Evolutionary conservation across 169 alveolate genomes (phyloP).

Genomic region (Perkinsus marinus): DNA sequence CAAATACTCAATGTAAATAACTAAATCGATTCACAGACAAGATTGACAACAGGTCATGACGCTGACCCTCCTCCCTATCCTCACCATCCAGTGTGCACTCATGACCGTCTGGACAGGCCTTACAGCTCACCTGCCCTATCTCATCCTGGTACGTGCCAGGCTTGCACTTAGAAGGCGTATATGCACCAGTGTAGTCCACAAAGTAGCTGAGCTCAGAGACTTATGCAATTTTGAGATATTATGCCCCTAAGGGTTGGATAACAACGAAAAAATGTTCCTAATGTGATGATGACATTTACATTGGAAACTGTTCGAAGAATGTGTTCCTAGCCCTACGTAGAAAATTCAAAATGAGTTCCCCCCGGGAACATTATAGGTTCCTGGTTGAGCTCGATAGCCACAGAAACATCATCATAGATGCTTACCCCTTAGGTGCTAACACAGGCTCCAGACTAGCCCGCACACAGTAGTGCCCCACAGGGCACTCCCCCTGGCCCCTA

Average conservation of each 20-base stretch:
- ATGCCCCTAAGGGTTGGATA: too few relatives aligned
- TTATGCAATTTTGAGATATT: too few relatives aligned
- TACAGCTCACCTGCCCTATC: neutral
- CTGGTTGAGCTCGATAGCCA: too few relatives aligned
- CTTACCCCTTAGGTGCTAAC: neutral
- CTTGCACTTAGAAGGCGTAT: neutral
- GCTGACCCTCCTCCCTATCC: neutral
- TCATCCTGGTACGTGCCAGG: constrained; percentile 1
- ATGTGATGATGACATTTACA: too few relatives aligned
- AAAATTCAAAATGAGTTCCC: too few relatives aligned
- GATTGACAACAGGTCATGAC: neutral
- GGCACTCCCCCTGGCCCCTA: neutral
- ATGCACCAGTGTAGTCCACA: neutral
- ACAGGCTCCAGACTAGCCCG: neutral
- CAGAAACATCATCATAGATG: neutral
- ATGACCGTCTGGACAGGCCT: constrained; percentile 4
- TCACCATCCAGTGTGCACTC: constrained; percentile 1
- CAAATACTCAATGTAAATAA: too few relatives aligned
- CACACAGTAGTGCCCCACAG: neutral
- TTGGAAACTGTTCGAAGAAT: too few relatives aligned
- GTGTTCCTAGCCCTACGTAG: too few relatives aligned
- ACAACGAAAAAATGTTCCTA: too few relatives aligned
- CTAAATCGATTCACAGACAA: too few relatives aligned
- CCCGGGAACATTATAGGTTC: too few relatives aligned
- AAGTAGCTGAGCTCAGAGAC: too few relatives aligned